These are phyloP conservation scores for Gryganskiella cystojenkinii DNA, from an alignment of 192 early-diverging fungal species.

Conservation along the genomic window DNA sequence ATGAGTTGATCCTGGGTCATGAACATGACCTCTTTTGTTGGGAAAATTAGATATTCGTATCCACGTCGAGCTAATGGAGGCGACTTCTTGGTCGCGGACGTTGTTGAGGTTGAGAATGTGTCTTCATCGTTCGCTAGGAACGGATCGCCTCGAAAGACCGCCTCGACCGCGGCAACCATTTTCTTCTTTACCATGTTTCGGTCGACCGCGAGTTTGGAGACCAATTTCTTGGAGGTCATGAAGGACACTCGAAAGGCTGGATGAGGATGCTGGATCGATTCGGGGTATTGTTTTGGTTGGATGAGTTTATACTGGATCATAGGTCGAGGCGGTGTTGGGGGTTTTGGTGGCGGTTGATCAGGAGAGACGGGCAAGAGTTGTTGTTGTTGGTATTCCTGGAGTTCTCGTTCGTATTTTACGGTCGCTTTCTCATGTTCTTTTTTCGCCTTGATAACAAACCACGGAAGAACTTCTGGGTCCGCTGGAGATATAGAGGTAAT, in stretches of 20 bases:
- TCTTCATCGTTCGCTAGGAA: too few species aligned
- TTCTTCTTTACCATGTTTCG: slow-evolving; percentile 32
- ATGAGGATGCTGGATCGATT: slow-evolving; percentile 10
- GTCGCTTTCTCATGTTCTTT: slow-evolving; percentile 17
- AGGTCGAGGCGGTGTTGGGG: slow-evolving; percentile 3
- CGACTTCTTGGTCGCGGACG: too few species aligned
- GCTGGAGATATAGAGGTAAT: slow-evolving; percentile 4
- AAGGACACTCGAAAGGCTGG: slow-evolving; percentile 33
- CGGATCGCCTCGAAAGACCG: slow-evolving; percentile 24
- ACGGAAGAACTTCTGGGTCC: slow-evolving; percentile 12
- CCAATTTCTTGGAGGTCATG: slow-evolving; percentile 26
- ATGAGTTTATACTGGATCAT: slow-evolving; percentile 4
- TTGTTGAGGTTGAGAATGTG: too few species aligned
- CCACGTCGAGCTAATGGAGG: slow-evolving; percentile 20
- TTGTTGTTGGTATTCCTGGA: not conserved
- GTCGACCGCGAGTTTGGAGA: slow-evolving; percentile 32
- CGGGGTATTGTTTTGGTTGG: slow-evolving; percentile 10
- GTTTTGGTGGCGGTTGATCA: not conserved
- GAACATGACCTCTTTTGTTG: slow-evolving; percentile 16
- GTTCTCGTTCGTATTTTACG: slow-evolving; percentile 4
- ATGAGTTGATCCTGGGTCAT: slow-evolving; percentile 21
- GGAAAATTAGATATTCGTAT: slow-evolving; percentile 36
- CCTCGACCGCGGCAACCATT: slow-evolving; percentile 29
- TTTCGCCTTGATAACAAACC: slow-evolving; percentile 25
- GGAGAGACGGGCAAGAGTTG: not conserved